phyloP scores from a whole-genome alignment of 2,329 filamentous ascomycete species.

The Pseudocercospora crystallina region DNA sequence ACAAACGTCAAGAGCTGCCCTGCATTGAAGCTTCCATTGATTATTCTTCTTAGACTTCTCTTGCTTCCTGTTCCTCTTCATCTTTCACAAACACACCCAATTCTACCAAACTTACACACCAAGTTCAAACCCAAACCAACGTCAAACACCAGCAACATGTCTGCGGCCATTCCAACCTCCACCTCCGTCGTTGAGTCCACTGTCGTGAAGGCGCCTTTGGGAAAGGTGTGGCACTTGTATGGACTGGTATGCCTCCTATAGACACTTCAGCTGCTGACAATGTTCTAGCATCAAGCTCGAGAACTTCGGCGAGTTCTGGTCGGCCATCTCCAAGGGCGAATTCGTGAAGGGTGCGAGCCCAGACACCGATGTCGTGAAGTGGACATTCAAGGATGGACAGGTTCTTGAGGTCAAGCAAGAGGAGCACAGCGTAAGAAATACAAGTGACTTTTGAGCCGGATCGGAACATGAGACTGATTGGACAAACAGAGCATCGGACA shows the following conservation, averaged over 20 bases:
- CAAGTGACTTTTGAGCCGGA: neutral
- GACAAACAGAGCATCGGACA: constrained; percentile 63
- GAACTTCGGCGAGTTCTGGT: constrained; percentile 68
- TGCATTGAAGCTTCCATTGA: too few species aligned
- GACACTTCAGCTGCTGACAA: neutral
- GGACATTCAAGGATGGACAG: constrained; percentile 70
- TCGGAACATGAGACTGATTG: neutral
- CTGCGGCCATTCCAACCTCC: constrained; percentile 58
- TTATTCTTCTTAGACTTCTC: too few species aligned
- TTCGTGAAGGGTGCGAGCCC: constrained; percentile 60
- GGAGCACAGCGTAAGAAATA: constrained; percentile 64
- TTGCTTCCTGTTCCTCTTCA: too few species aligned
- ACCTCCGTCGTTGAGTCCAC: constrained; percentile 66
- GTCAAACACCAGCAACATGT: constrained; percentile 18
- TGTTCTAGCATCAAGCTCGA: constrained; percentile 63
- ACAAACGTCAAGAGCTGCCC: too few species aligned
- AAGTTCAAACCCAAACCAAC: neutral
- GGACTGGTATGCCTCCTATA: neutral
- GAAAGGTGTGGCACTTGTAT: constrained; percentile 63
- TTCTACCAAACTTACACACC: too few species aligned
- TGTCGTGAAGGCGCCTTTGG: constrained; percentile 67
- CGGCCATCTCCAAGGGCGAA: constrained; percentile 61
- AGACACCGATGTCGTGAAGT: constrained; percentile 67
- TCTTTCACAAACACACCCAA: too few species aligned
- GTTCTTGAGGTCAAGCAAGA: constrained; percentile 73